Evolutionary conservation across 305 asterid species (phyloP).

Genomic region (Fraxinus velutina): DNA sequence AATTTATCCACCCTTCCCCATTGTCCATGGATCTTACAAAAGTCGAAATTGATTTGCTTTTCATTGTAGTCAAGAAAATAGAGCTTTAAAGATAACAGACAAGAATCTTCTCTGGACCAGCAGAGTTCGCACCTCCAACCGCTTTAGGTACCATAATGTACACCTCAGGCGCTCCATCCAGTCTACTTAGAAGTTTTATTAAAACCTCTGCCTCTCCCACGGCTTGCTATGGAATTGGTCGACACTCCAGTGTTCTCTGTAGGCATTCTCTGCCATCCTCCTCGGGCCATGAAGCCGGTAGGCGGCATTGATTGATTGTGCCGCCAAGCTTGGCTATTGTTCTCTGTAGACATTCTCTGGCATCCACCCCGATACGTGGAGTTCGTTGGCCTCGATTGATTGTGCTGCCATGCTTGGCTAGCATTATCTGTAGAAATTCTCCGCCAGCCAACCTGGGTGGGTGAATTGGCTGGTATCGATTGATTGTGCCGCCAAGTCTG

Average conservation of each 20-base stretch:
- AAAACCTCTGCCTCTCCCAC: conserved; percentile 14
- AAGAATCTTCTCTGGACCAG: neutral
- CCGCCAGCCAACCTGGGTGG: neutral
- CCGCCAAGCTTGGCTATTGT: neutral
- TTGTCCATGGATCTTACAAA: neutral
- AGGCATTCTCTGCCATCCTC: neutral
- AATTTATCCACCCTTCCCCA: neutral
- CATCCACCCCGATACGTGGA: neutral
- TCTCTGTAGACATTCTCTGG: neutral
- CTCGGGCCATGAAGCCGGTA: neutral
- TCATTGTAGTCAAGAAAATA: neutral
- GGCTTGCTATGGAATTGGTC: neutral
- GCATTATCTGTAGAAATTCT: neutral
- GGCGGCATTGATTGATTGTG: neutral
- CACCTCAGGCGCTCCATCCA: neutral
- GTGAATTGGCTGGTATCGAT: neutral
- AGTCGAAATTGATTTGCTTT: neutral
- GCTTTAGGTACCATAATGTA: neutral
- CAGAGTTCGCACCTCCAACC: neutral
- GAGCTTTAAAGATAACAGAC: neutral
- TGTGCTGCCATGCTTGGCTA: neutral
- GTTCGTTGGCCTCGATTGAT: neutral
- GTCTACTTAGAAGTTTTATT: neutral
- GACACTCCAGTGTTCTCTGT: neutral
- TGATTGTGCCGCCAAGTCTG: neutral